phyloP scores from a whole-genome alignment of 495 filamentous ascomycete genomes.

The Trichoderma asperelloides region DNA sequence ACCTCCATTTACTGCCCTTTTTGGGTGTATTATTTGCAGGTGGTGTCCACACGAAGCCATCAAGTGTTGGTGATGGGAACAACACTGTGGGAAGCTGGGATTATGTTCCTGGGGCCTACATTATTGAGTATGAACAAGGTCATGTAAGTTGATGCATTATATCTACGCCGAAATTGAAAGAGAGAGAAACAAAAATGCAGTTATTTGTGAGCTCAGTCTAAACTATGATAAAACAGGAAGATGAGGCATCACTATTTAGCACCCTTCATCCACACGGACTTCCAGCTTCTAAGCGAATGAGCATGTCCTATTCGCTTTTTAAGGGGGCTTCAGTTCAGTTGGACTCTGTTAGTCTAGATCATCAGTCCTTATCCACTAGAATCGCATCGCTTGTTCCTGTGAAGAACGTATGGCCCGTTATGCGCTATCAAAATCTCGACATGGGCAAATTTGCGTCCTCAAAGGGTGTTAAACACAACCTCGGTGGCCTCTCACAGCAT shows the following conservation, averaged over 20 bases:
- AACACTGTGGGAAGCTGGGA: background rate
- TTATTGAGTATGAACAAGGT: conserved; percentile 39
- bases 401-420: conserved; percentile 38
- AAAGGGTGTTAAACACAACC: conserved; percentile 12
- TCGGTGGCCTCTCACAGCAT: conserved; percentile 27
- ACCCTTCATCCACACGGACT: conserved; percentile 27
- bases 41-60: background rate
- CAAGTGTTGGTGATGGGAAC: background rate
- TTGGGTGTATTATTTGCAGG: background rate
- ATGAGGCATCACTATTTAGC: conserved; percentile 24
- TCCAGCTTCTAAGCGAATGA: conserved; percentile 34
- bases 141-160: conserved; percentile 25
- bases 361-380: background rate
- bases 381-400: conserved; percentile 23
- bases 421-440: conserved; percentile 21
- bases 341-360: conserved; percentile 23
- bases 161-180: background rate
- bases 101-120: conserved; percentile 34
- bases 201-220: background rate
- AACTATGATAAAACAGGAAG: background rate
- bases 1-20: background rate
- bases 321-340: conserved; percentile 41
- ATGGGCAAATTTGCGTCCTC: background rate
- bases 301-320: conserved; percentile 37
- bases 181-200: background rate